Base-by-base conservation (phyloP, 129 eudicot species). In the Flaveria brownii region DNA sequence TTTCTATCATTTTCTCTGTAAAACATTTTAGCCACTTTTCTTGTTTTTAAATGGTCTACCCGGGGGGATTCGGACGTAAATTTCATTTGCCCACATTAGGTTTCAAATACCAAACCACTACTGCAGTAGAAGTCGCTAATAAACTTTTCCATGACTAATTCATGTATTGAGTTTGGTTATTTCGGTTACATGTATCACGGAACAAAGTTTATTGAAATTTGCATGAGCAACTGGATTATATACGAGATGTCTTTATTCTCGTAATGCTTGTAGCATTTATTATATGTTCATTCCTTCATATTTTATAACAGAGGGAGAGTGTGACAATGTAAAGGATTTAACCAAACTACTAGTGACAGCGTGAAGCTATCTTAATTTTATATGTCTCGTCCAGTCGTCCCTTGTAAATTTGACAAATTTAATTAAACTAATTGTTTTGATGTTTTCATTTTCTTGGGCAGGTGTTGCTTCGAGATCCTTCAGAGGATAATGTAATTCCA, bases 381-480 rank as follows among this genome's bases (percentile, higher is more conserved):
- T 63, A 15, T 60, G 59, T 22, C 17, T 41, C 14, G 22, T 6
- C 41, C 41, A 36, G 41, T 36, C 8, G 8, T 36, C 41, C 41
- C 7, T 36, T 36, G 41, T 36, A 36, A 36, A 36, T 36, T 36
- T 36, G 41, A 36, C 41, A 36, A 36, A 36, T 36, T 36, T 36
- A 36, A 36, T 36, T 36, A 36, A 36, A 36, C 41, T 36, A 36
- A 36, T 36, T 36, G 41, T 36, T 36, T 36, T 36, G 41, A 36
- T 16, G 0, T 30, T 23, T 0, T 9, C 20, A 49, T 75, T 49
- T 74, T 28, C 42, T 26, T 74, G 68, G 49, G 45, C 72, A 93
- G 98, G 96, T 93, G 50, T 81, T 88, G 73, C 96, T 93, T 84
- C 91, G 98, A 72, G 96, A 93, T 77, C 98, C 97, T 51, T 77